Base-by-base conservation (phyloP, 148 eudicot species). In the Chenopodium suecicum region DNA sequence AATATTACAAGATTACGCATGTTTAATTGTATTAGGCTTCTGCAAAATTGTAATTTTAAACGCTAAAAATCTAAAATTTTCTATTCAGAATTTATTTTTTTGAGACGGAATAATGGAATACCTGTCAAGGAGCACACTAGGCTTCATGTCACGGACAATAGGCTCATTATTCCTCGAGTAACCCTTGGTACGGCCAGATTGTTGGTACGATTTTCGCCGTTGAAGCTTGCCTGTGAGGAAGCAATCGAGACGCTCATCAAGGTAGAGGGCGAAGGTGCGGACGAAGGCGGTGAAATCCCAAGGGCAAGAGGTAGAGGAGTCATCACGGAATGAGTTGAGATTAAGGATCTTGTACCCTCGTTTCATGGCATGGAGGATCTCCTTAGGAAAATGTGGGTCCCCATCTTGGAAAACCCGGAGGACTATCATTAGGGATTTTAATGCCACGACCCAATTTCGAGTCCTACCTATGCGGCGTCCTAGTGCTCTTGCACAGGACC, bases 271-370 rank as follows among this genome's bases (percentile, higher is more conserved):
- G 19, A 95, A 91, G 0, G 92, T 90, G 0, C 98, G 70, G 4
- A 95, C 90, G 63, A 93, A 95, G 10, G 94, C 90, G 9, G 98
- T 95, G 79, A 86, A 95, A 63, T 95, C 97, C 98, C 98, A 93
- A 1, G 94, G 95, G 81, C 89, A 90, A 4, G 97, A 88, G 13
- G 87, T 89, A 0, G 91, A 75, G 0, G 90, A 88, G 32, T 91
- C 94, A 29, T 92, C 93, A 0, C 91, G 82, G 68, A 92, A 95
- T 31, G 86, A 80, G 1, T 92, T 88, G 10, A 95, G 91, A 70
- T 93, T 95, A 69, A 95, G 91, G 29, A 92, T 93, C 64, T 87
- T 92, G 77, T 93, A 92, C 10, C 98, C 94, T 0, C 91, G 86
- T 76, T 92, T 95, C 97, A 91, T 93, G 14, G 98, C 91, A 56